Base-by-base conservation (phyloP, 495 filamentous ascomycete species). In the Aspergillus panamensis region DNA sequence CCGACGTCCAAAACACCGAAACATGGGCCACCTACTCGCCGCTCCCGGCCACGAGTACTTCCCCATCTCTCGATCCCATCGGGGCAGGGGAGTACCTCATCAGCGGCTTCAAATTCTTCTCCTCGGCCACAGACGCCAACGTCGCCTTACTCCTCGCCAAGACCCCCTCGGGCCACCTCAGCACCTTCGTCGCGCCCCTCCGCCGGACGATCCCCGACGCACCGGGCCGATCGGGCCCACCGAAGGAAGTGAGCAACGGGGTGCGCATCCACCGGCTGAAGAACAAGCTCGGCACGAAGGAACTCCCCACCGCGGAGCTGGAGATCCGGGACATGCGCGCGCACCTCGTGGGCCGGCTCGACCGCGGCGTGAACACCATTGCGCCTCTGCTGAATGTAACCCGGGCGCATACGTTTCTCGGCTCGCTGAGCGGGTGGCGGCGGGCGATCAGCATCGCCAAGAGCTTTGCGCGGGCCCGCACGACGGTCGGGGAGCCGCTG, bases 41-140 rank as follows among this genome's bases (percentile, higher is more conserved):
- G 6, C 25, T 57, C 58, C 61, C 55, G 48, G 55, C 35, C 29
- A 65, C 39, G n/a, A n/a, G n/a, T n/a, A n/a, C 25, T 5, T 5
- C 5, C 25, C 25, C 25, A 2, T 5, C 25, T 25, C 25, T 17
- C 16, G 40, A 0, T 43, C 52, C 13, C 53, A n/a, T 61, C 0
- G 70, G 44, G 29, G 69, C 55, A 10, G 73, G 73, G 1, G 69
- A 70, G 16, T 75, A 72, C 44, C 57, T 73, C 29, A 74, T 91
- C 64, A 77, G 76, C 37, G 88, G 88, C 9, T 89, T 88, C 76
- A 89, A 91, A 62, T 90, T 87, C 80, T 91, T 92, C 70, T 88
- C 85, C 3, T 86, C 82, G 0, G 87, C 87, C 0, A 90, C 87
- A 1, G 88, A 91, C 72, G 81, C 84, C 1, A 75, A 89, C 53